Conservation (phyloP, 306 rosid genomes). For the Fragaria iinumae region DNA sequence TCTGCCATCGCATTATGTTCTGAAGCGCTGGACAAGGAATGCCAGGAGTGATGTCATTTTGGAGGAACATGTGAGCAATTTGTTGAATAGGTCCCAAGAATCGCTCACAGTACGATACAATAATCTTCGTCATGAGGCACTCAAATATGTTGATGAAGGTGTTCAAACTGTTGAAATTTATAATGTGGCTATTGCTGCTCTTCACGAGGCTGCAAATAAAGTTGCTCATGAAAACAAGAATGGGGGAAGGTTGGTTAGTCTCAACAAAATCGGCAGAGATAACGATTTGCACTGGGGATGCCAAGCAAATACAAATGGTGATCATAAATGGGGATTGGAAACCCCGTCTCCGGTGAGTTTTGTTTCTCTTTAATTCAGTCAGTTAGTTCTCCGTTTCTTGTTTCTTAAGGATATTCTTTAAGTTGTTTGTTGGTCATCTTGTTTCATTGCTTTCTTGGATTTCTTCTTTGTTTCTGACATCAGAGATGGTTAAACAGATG, state of each 20-base stretch:
- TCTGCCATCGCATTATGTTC: slow-evolving; percentile 33
- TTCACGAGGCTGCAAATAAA: slow-evolving; percentile 32
- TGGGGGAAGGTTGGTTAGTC: neutral
- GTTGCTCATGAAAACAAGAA: slow-evolving; percentile 24
- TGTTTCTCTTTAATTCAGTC: neutral
- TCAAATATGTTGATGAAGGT: slow-evolving; percentile 35
- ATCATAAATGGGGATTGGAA: slow-evolving; percentile 13
- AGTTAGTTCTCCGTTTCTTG: neutral
- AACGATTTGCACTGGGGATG: slow-evolving; percentile 1
- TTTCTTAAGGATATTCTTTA: neutral
- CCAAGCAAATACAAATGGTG: slow-evolving; percentile 9
- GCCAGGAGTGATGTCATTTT: slow-evolving; percentile 39
- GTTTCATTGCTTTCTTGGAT: neutral
- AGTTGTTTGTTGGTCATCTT: neutral
- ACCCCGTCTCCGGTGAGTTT: slow-evolving; percentile 25
- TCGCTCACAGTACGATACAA: slow-evolving; percentile 23
- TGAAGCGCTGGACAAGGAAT: slow-evolving; percentile 39
- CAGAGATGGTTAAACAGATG: neutral
- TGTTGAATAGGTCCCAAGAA: slow-evolving; percentile 23
- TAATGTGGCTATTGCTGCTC: slow-evolving; percentile 22
- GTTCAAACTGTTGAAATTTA: slow-evolving; percentile 24
- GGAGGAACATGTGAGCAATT: slow-evolving; percentile 24
- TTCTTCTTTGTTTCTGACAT: neutral
- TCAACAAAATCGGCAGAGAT: slow-evolving; percentile 13
- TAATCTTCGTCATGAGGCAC: slow-evolving; percentile 33